Evolutionary conservation across 2,329 filamentous ascomycete genomes (phyloP).

Genomic region (Penicillium italicum): DNA sequence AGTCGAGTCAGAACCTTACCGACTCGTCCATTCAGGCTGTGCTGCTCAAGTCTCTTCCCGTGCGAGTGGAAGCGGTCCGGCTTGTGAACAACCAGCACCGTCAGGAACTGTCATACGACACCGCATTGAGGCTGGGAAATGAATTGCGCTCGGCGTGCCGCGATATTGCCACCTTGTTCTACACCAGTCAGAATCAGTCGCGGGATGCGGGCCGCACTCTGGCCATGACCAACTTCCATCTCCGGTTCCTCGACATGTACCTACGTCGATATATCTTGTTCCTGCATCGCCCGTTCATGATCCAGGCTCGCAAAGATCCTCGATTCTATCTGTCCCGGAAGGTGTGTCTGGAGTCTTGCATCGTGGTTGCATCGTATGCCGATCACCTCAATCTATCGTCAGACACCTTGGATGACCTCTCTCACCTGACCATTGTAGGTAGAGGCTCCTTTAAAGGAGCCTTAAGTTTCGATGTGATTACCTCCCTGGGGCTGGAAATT

Average conservation of each 20-base stretch:
- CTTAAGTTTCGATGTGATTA: conserved; percentile 15
- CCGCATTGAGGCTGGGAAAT: conserved; percentile 12
- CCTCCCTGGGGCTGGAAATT: conserved; percentile 13
- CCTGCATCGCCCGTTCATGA: conserved; percentile 18
- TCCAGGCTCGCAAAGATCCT: conserved; percentile 13
- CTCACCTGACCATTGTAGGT: conserved; percentile 15
- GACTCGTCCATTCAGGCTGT: conserved; percentile 17
- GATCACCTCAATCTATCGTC: conserved; percentile 8
- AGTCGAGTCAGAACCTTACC: conserved; percentile 7
- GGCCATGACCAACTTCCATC: conserved; percentile 14
- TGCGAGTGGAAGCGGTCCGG: conserved; percentile 11
- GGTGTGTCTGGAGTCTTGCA: conserved; percentile 15
- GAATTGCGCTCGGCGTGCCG: conserved; percentile 14
- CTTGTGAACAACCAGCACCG: conserved; percentile 13
- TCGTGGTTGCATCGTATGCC: conserved; percentile 13
- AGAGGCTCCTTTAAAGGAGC: conserved; percentile 15
- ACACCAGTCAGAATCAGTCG: background rate
- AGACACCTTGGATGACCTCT: conserved; percentile 7
- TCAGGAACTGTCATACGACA: conserved; percentile 14
- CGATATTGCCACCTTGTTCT: conserved; percentile 8
- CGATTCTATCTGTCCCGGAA: conserved; percentile 21
- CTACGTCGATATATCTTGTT: conserved; percentile 15
- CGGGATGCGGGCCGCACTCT: background rate
- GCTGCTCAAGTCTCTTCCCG: conserved; percentile 10
- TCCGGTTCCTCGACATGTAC: conserved; percentile 13